These are phyloP conservation scores for Yamadazyma pseudoaaseri DNA, from an alignment of 1,139 yeast genomes.

Conservation along the genomic window DNA sequence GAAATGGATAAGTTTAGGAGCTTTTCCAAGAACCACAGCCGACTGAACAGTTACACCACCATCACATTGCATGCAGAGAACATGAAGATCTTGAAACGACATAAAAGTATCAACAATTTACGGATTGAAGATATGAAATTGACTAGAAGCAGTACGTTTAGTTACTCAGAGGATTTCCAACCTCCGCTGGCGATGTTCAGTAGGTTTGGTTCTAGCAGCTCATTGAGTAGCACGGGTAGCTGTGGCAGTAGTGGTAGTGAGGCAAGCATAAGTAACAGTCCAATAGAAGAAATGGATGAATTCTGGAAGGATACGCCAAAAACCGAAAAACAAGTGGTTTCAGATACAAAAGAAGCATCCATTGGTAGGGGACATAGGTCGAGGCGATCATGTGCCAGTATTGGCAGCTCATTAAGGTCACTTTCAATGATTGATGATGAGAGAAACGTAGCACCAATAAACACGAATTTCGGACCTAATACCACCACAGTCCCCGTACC, in stretches of 20 bases:
- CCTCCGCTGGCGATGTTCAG: conserved; percentile 34
- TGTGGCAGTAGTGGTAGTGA: background rate
- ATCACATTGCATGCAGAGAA: conserved; percentile 29
- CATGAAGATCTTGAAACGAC: conserved; percentile 37
- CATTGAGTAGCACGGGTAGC: conserved; percentile 18
- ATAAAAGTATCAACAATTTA: conserved; percentile 21
- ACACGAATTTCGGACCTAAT: background rate
- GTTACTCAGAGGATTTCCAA: conserved; percentile 23
- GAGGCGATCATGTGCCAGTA: conserved; percentile 1
- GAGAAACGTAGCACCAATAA: background rate
- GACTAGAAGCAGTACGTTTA: conserved; percentile 21
- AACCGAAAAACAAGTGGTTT: too few relatives aligned
- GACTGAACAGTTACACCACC: conserved; percentile 35
- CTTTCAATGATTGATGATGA: background rate
- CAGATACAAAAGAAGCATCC: background rate
- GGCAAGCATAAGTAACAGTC: conserved; percentile 11
- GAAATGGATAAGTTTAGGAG: conserved; percentile 68
- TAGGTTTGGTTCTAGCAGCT: conserved; percentile 20
- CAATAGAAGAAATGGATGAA: conserved; percentile 17
- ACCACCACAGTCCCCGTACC: background rate
- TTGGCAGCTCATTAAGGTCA: background rate
- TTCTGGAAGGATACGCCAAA: conserved; percentile 8
- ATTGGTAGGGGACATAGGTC: background rate
- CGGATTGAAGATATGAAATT: conserved; percentile 8
- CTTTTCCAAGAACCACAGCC: conserved; percentile 32